phyloP scores from a whole-genome alignment of 1,139 yeast species.

The Geotrichum phurueaensis region DNA sequence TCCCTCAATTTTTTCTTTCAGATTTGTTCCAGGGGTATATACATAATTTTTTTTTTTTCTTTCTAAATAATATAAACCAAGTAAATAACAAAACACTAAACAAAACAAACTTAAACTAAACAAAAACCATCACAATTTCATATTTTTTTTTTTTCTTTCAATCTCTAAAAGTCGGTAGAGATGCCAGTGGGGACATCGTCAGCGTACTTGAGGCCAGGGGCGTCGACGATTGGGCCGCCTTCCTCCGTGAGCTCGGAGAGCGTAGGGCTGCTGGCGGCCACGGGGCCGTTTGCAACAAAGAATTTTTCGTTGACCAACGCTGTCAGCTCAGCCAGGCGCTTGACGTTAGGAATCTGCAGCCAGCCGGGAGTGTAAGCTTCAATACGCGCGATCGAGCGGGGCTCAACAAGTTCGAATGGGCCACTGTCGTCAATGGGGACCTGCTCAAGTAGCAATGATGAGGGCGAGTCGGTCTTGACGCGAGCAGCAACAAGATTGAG shows the following conservation, averaged over 20 bases:
- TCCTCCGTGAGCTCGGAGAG: not conserved
- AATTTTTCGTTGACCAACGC: conserved; percentile 41
- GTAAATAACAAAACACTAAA: not conserved
- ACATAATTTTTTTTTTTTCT: too few relatives aligned
- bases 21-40: too few relatives aligned
- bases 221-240: not conserved
- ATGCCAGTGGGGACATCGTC: conserved; percentile 2
- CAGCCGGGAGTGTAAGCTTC: conserved; percentile 97
- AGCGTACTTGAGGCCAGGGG: not conserved
- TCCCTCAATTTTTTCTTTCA: too few relatives aligned
- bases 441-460: conserved; percentile 45
- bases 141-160: not conserved
- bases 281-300: not conserved
- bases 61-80: too few relatives aligned
- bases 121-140: too few relatives aligned
- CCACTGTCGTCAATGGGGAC: conserved; percentile 62
- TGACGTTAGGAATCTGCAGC: conserved; percentile 81
- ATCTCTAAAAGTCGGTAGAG: not conserved
- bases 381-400: conserved; percentile 80
- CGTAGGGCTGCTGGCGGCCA: not conserved
- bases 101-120: not conserved
- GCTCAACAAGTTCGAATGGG: conserved; percentile 78
- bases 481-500: conserved; percentile 77
- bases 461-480: conserved; percentile 50
- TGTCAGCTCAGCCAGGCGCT: conserved; percentile 83